Percentiles rank a stretch among this genome's conserved stretches.
Conservation (phyloP, 805 yeast species). For the Zygosaccharomyces bailii region DNA sequence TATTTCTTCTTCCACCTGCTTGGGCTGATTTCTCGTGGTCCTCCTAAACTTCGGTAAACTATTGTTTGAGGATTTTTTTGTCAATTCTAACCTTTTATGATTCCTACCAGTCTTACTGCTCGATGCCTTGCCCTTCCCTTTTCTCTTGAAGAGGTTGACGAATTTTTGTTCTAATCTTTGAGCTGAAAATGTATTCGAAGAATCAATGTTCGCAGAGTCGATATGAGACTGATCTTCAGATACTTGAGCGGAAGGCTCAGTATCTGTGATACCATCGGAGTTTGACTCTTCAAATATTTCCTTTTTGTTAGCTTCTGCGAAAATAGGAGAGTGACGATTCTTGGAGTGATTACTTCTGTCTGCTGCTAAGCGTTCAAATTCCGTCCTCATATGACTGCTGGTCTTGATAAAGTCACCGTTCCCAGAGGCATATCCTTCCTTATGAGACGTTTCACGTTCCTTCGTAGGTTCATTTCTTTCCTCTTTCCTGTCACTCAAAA, state of each 20-base stretch:
- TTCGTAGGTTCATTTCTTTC: not conserved
- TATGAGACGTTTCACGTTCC: not conserved
- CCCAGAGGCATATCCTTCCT: not conserved
- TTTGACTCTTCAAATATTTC: conserved; percentile 1
- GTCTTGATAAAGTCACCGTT: conserved; percentile 15
- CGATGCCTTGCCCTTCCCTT: conserved; percentile 10
- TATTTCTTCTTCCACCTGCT: conserved; percentile 10
- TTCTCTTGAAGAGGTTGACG: conserved; percentile 22
- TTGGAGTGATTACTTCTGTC: conserved; percentile 35
- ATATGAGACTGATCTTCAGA: not conserved
- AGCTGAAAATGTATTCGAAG: conserved; percentile 7
- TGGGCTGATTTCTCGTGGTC: conserved; percentile 11
- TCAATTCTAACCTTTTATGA: conserved; percentile 7
- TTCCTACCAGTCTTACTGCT: conserved; percentile 2
- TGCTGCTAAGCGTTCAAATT: conserved; percentile 11
- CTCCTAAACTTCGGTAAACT: conserved; percentile 14
- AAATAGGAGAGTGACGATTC: conserved; percentile 35
- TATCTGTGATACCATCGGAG: not conserved
- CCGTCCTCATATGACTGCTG: conserved; percentile 9
- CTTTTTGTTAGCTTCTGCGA: conserved; percentile 9
- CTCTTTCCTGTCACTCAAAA: conserved; percentile 10
- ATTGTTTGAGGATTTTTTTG: conserved; percentile 14
- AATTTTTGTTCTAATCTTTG: conserved; percentile 27
- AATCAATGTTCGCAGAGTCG: conserved; percentile 4
- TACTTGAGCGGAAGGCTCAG: not conserved